Conservation (phyloP, 78 protist genomes). For the Anaeramoeba flamelloides region DNA sequence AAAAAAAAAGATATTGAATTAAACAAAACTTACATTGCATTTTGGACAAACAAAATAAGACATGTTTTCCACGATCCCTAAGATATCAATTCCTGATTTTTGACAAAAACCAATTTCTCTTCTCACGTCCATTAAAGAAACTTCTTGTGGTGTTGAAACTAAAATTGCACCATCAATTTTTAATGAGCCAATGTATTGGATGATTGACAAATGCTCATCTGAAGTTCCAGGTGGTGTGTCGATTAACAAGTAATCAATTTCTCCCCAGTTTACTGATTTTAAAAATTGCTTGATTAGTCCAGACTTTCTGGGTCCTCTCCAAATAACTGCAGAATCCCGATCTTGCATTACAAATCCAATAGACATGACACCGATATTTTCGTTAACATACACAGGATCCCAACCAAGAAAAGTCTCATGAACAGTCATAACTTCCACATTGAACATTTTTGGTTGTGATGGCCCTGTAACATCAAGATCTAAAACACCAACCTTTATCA, state of each 20-base stretch:
- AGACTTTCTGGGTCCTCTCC: constrained; percentile 94
- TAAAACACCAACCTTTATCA: constrained; percentile 64
- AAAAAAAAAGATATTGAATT: background rate
- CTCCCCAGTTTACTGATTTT: constrained; percentile 89
- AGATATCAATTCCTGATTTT: background rate
- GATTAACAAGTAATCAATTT: constrained; percentile 72
- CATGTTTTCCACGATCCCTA: background rate
- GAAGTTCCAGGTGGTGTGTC: constrained; percentile 86
- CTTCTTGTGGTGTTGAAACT: constrained; percentile 2
- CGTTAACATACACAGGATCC: constrained; percentile 68
- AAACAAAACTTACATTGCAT: background rate
- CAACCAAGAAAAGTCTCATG: constrained; percentile 69
- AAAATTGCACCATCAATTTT: constrained; percentile 1
- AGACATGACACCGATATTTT: constrained; percentile 75
- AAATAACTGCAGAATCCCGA: constrained; percentile 84
- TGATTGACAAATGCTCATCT: background rate
- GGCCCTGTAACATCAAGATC: constrained; percentile 98
- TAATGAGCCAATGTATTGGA: background rate
- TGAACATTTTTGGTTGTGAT: constrained; percentile 66
- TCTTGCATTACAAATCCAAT: constrained; percentile 72
- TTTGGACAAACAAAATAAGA: background rate
- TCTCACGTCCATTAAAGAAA: background rate
- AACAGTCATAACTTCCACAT: constrained; percentile 38
- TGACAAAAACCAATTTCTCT: background rate
- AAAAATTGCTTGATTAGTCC: constrained; percentile 56